Evolutionary conservation across 2,329 filamentous ascomycete species (phyloP).

Genomic region (Talaromyces sp.): DNA sequence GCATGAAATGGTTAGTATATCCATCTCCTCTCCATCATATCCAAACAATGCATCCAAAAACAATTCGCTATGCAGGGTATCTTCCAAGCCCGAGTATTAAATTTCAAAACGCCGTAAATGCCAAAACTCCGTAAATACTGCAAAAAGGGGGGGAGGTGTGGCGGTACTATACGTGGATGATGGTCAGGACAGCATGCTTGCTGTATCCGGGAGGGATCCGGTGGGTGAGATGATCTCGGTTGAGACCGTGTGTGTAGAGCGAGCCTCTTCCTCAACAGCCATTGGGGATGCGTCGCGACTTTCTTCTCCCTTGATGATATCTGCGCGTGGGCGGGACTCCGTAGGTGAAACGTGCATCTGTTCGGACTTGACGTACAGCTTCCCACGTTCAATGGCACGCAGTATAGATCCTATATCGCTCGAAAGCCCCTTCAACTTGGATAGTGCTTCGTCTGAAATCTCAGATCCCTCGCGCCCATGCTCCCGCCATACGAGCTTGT

Average conservation of each 20-base stretch:
- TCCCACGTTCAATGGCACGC: conserved; percentile 38
- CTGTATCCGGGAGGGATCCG: conserved; percentile 14
- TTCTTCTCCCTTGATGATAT: conserved; percentile 25
- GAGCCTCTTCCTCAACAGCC: conserved; percentile 28
- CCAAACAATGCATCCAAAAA: background rate
- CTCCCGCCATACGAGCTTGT: conserved; percentile 38
- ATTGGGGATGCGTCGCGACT: conserved; percentile 21
- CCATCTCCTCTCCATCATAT: background rate
- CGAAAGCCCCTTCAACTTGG: conserved; percentile 39
- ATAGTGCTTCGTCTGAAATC: conserved; percentile 39
- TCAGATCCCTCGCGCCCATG: conserved; percentile 28
- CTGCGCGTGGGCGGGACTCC: conserved; percentile 30
- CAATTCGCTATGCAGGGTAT: conserved; percentile 11
- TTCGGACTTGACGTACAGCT: conserved; percentile 33
- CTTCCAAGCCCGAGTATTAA: background rate
- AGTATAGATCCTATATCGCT: conserved; percentile 37
- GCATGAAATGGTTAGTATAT: conserved; percentile 4
- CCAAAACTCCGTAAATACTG: background rate
- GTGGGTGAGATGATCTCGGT: conserved; percentile 18
- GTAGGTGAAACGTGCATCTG: conserved; percentile 33
- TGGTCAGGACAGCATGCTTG: conserved; percentile 6
- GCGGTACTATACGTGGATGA: background rate
- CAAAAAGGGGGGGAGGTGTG: background rate
- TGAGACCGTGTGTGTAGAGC: conserved; percentile 11
- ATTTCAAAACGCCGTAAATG: conserved; percentile 5